Percentiles rank a stretch among this genome's conserved stretches.
These are phyloP conservation scores for Neofusicoccum umdonicola DNA, from an alignment of 2,329 filamentous ascomycete genomes.

Conservation along the genomic window DNA sequence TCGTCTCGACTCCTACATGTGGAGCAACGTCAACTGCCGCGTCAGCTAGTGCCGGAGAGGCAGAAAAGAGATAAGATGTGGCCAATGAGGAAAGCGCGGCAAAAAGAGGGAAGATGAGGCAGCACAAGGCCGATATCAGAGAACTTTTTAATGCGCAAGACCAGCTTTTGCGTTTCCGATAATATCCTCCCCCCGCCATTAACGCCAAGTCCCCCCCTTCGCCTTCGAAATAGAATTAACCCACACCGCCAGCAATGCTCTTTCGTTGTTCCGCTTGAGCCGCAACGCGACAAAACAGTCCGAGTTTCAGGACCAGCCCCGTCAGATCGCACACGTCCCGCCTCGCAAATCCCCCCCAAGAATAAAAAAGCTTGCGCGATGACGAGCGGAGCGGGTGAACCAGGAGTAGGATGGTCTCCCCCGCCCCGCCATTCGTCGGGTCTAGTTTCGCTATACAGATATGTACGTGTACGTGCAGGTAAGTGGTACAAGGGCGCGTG, in stretches of 20 bases:
- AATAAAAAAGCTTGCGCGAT: neutral
- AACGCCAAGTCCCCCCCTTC: neutral
- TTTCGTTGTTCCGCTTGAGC: neutral
- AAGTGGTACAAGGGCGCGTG: neutral
- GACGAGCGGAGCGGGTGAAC: neutral
- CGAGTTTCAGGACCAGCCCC: neutral
- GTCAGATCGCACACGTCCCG: neutral
- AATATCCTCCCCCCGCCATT: neutral
- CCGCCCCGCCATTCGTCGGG: neutral
- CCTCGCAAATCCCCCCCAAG: neutral
- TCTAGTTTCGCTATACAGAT: neutral
- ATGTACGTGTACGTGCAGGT: neutral
- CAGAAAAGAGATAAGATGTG: too few relatives aligned
- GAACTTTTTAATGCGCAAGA: neutral
- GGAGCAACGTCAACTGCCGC: too few relatives aligned
- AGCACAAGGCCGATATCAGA: neutral
- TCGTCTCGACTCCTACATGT: too few relatives aligned
- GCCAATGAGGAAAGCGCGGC: too few relatives aligned
- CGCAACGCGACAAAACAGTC: neutral
- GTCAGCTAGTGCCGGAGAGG: too few relatives aligned
- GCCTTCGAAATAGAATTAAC: neutral
- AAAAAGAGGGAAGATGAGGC: neutral
- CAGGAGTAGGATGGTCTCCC: neutral
- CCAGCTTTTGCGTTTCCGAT: neutral
- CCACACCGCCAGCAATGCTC: neutral